Conservation (phyloP, 306 rosid species). For the Lathyrus aphaca region DNA sequence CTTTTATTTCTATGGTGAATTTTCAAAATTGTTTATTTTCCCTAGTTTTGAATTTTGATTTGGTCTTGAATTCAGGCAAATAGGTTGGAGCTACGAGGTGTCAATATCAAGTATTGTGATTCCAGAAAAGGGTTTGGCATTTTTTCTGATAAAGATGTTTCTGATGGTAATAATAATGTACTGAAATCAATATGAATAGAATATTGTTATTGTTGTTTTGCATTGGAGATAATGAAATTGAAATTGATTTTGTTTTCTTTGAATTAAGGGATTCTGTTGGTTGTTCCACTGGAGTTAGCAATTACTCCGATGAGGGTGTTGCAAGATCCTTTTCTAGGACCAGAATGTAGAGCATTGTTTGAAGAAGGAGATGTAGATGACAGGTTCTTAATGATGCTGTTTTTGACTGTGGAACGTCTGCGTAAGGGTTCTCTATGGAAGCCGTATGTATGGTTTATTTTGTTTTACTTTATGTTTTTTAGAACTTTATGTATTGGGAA, state of each 20-base stretch:
- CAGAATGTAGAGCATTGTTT: constrained; percentile 86
- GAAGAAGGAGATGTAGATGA: constrained; percentile 97
- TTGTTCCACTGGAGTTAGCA: constrained; percentile 86
- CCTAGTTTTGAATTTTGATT: constrained; percentile 33
- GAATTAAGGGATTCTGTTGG: constrained; percentile 69
- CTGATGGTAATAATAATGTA: constrained; percentile 65
- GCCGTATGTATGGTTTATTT: constrained; percentile 68
- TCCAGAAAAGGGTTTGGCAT: constrained; percentile 87
- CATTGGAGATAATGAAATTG: not conserved
- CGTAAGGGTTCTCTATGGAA: constrained; percentile 89
- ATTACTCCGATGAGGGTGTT: constrained; percentile 97
- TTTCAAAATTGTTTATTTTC: constrained; percentile 25
- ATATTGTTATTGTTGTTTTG: constrained; percentile 22
- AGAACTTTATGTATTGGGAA: constrained; percentile 31
- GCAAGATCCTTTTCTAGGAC: constrained; percentile 89
- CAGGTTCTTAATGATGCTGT: constrained; percentile 77
- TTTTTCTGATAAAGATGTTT: constrained; percentile 57
- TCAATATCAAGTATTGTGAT: constrained; percentile 73
- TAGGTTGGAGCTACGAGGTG: constrained; percentile 72
- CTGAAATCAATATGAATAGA: constrained; percentile 39
- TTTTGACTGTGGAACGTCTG: constrained; percentile 77
- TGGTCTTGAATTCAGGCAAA: constrained; percentile 62
- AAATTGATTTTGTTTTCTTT: constrained; percentile 34
- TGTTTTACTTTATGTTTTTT: constrained; percentile 31
- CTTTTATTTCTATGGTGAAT: not conserved